A percentile compares a stretch with the other conserved stretches of the same genome.
phyloP scores from a whole-genome alignment of 768 basidiomycete genomes.

The Pleurotus eryngii region DNA sequence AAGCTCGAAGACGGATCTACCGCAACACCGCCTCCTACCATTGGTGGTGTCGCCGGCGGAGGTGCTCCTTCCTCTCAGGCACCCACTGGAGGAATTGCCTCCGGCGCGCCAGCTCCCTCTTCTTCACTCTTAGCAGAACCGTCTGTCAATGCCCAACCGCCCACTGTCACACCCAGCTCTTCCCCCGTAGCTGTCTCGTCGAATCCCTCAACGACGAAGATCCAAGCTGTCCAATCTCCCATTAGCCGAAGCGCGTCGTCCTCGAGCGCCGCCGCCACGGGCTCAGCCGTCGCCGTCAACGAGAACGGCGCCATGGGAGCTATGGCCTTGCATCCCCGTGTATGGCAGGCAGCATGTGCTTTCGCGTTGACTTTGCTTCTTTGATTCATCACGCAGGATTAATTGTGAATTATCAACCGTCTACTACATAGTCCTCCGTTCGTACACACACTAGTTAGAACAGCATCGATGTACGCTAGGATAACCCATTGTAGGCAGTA shows the following conservation, averaged over 20 bases:
- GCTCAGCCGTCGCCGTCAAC: background rate
- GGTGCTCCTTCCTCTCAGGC: conserved; percentile 10
- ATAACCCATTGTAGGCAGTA: too few species aligned
- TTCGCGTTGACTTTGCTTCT: background rate
- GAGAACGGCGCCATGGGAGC: conserved; percentile 13
- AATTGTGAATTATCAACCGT: background rate
- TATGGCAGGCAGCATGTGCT: conserved; percentile 17
- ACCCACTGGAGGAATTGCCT: conserved; percentile 7
- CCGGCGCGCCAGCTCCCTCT: too few species aligned
- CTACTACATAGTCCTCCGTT: background rate
- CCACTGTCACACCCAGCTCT: too few species aligned
- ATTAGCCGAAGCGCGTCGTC: background rate
- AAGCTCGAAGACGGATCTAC: conserved; percentile 43
- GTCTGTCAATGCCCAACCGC: too few species aligned
- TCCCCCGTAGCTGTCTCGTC: conserved; percentile 7
- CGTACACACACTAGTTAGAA: too few species aligned
- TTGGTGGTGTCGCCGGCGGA: conserved; percentile 10
- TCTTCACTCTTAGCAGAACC: too few species aligned
- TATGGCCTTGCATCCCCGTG: conserved; percentile 11
- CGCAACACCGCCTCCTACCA: conserved; percentile 35
- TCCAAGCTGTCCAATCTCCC: background rate
- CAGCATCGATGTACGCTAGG: too few species aligned
- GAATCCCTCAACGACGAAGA: background rate
- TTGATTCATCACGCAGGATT: background rate
- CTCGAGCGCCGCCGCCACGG: conserved; percentile 4